Evolutionary conservation across 257 asterid genomes (phyloP).

Genomic region (Nicotiana attenuata): DNA sequence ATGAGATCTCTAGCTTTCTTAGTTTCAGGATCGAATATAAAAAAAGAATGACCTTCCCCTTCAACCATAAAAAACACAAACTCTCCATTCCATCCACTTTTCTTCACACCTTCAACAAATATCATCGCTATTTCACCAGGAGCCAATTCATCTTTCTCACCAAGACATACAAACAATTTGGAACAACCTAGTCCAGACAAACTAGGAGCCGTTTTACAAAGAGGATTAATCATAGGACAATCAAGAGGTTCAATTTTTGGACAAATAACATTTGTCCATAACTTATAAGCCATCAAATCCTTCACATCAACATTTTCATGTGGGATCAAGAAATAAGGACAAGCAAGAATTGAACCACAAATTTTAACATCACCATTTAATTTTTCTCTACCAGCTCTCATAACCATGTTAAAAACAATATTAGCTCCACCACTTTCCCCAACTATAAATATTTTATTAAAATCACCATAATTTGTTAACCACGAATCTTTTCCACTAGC

Average conservation of each 20-base stretch:
- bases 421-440: slow-evolving; percentile 34
- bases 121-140: not conserved
- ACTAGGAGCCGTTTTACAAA: slow-evolving; percentile 4
- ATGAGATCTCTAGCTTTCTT: slow-evolving; percentile 20
- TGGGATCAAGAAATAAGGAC: slow-evolving; percentile 30
- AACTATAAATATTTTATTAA: slow-evolving; percentile 27
- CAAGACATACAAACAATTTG: slow-evolving; percentile 16
- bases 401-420: slow-evolving; percentile 17
- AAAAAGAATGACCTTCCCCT: slow-evolving; percentile 23
- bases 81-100: slow-evolving; percentile 17
- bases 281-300: not conserved
- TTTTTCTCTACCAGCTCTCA: slow-evolving; percentile 23
- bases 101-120: slow-evolving; percentile 15
- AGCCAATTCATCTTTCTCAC: slow-evolving; percentile 14
- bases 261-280: not conserved
- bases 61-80: slow-evolving; percentile 16
- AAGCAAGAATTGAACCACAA: slow-evolving; percentile 25
- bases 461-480: slow-evolving; percentile 39
- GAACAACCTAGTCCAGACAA: slow-evolving; percentile 8
- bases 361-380: slow-evolving; percentile 26
- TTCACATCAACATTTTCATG: not conserved
- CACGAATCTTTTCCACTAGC: slow-evolving; percentile 20
- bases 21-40: not conserved
- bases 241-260: not conserved
- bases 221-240: slow-evolving; percentile 22